Evolutionary conservation across 1,284 basidiomycete species (phyloP).

Genomic region (Irpex lacteus): DNA sequence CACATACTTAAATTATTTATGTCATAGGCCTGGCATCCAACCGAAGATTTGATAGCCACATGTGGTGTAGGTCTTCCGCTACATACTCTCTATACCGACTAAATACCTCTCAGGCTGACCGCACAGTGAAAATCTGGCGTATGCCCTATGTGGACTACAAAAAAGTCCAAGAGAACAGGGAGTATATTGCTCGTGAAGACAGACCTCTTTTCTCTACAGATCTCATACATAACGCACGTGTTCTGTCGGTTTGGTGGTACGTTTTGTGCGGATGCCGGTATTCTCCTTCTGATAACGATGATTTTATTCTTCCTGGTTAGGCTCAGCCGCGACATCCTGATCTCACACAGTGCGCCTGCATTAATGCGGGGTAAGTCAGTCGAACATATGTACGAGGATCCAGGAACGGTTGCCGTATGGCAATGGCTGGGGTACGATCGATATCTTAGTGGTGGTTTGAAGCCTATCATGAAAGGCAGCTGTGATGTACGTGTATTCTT

Average conservation of each 20-base stretch:
- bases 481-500: conserved; percentile 46
- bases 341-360: conserved; percentile 59
- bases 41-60: conserved; percentile 63
- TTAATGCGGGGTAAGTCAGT: conserved; percentile 38
- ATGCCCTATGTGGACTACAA: conserved; percentile 33
- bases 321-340: conserved; percentile 56
- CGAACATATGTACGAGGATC: conserved; percentile 34
- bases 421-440: conserved; percentile 63
- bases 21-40: conserved; percentile 61
- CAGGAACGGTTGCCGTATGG: conserved; percentile 51
- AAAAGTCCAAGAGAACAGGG: conserved; percentile 23
- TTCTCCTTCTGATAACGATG: neutral
- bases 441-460: conserved; percentile 54
- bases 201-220: conserved; percentile 71
- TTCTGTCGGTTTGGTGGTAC: conserved; percentile 60
- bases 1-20: neutral
- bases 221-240: conserved; percentile 60
- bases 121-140: conserved; percentile 71
- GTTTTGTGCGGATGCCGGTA: neutral
- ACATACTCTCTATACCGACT: neutral
- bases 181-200: conserved; percentile 55
- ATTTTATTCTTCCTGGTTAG: conserved; percentile 30
- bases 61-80: conserved; percentile 50
- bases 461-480: conserved; percentile 49
- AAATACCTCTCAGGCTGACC: conserved; percentile 51